Base-by-base conservation (phyloP, 345 rosid genomes). In the Rhizophora apiculata region DNA sequence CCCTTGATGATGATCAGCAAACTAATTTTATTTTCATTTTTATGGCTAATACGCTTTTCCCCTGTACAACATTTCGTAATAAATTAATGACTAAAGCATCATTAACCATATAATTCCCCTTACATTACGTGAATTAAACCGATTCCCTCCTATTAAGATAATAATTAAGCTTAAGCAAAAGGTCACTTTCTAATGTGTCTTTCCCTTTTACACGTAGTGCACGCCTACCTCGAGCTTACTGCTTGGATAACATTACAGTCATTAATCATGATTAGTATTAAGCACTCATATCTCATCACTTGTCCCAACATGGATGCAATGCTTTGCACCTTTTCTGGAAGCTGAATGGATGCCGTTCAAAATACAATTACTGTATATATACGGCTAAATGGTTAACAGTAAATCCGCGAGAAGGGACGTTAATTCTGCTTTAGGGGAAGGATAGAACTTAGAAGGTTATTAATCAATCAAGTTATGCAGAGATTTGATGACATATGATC, bases 161-260 rank as follows among this genome's bases (percentile, higher is more conserved):
- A 3, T 29, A 16, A 2, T 22, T 8, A 58, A 46, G 27, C 49
- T 70, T 58, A 74, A 29, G 51, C 32, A 37, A 3, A 0, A n/a
- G 39, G 60, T 60, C 67, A 30, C 76, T 77, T 65, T 74, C 65
- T 60, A 27, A 22, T 8, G 64, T 39, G 60, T 27, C 5, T n/a
- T 59, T 11, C 0, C n/a, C 34, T 74, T 78, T 74, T 81, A 74
- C 79, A 71, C 74, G 74, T 62, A 68, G 60, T 19, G 46, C 56
- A 63, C 76, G 64, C 69, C 66, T 62, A 18, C 2, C 1, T 18
- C 8, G 9, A 29, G 15, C 49, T 43, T 43, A 3, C 19, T 43
- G 49, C 1, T 43, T 11, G 3, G 15, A 43, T 21, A 56, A 10
- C 29, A 26, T 58, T 64, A 29, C 53, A 53, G 68, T 39, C 69